Evolutionary conservation across 257 asterid genomes (phyloP).

Genomic region (Fraxinus quadrangulata): DNA sequence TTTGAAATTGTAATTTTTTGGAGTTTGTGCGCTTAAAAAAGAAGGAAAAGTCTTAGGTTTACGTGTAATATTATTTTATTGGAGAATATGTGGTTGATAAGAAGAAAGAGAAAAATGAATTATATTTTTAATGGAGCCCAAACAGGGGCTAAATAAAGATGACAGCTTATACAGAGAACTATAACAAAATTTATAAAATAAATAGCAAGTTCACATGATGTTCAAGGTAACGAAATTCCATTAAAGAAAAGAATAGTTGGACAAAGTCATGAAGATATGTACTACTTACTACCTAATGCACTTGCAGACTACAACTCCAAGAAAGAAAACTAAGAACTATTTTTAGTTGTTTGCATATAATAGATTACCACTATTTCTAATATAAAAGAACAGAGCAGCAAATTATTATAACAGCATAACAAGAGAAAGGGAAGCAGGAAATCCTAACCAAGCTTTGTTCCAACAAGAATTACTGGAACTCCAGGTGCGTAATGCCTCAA

Average conservation of each 20-base stretch:
- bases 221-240: not conserved
- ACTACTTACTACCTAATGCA: not conserved
- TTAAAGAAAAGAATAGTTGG: not conserved
- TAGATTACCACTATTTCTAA: not conserved
- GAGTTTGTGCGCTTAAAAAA: no score
- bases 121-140: no score
- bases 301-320: not conserved
- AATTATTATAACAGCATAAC: constrained; percentile 8
- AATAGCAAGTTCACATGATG: not conserved
- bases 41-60: no score
- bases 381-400: not conserved
- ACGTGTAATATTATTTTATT: no score
- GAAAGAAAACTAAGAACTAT: not conserved
- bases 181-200: not conserved
- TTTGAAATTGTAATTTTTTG: no score
- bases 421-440: constrained; percentile 26
- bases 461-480: constrained; percentile 88
- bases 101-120: no score
- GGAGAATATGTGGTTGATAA: no score
- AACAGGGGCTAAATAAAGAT: not conserved
- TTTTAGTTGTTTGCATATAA: not conserved
- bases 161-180: not conserved
- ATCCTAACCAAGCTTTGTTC: constrained; percentile 86
- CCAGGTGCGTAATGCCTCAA: constrained; percentile 92
- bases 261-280: not conserved